Evolutionary conservation across 768 basidiomycete species (phyloP), one percentile per base, ranked within the genome.

Genomic region (Cyclocybe aegerita): DNA sequence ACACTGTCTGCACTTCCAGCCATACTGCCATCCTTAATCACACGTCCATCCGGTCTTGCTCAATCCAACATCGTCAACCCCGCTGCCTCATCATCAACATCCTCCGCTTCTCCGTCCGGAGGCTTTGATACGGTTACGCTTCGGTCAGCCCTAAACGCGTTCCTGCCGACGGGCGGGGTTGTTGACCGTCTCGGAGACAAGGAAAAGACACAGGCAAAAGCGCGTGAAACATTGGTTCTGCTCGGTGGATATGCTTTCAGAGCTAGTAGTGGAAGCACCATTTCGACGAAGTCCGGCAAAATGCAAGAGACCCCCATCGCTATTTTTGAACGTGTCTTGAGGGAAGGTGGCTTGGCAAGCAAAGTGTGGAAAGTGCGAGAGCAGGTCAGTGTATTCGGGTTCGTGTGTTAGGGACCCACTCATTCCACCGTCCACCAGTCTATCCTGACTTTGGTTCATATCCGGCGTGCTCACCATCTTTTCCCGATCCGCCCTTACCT

Each of bases 331-430:
- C 75, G 82, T 39, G 77, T 79, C 57, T 47, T 95, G 53, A 81
- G 78, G 58, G 93, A 95, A 58, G 72, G 63, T 5, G 93, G 88
- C 2, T 66, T 95, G 35, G 71, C 70, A 38, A 92, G 89, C 69
- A 95, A 94, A 72, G 86, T 87, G 7, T 87, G 87, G 82, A 86
- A 87, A 67, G 85, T 91, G 34, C 77, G 88, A 47, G 93, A 96
- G 67, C 93, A 93, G 79, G 91, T 88, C 63, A 59, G 83, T 68
- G 17, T 44, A 10, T 41, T 50, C 7, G 39, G 35, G 37, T n/a
- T 42, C 9, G 23, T 50, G 31, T 15, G 42, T 29, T 17, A 38
- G 39, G 29, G 32, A 47, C 16, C 43, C 41, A 16, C 48, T 14
- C 35, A 31, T 53, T n/a, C n/a, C n/a, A 10, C 47, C 33, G 32